These are phyloP conservation scores for Alnus rubra DNA, from an alignment of 306 rosid genomes.

Conservation along the genomic window DNA sequence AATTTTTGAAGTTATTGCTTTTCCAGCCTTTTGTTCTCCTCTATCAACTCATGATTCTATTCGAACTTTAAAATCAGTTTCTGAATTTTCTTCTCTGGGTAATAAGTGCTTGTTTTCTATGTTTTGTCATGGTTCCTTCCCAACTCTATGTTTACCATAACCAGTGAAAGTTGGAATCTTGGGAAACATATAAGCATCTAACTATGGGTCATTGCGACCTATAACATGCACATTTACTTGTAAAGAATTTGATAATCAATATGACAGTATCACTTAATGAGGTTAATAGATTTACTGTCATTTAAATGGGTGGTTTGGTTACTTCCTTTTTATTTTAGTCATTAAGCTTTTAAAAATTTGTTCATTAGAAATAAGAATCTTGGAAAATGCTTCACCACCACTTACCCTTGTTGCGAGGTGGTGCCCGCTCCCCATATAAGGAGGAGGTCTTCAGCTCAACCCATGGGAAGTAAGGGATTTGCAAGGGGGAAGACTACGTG, in stretches of 20 bases:
- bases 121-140: not conserved
- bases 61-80: not conserved
- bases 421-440: not conserved
- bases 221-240: not conserved
- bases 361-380: not conserved
- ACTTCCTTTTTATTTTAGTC: not conserved
- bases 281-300: not conserved
- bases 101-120: not conserved
- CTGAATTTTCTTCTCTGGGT: not conserved
- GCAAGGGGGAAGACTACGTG: not conserved
- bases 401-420: not conserved
- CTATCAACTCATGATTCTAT: not conserved
- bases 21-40: not conserved
- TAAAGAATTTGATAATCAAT: not conserved
- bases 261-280: not conserved
- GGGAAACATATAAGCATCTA: not conserved
- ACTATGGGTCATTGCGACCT: too few relatives aligned
- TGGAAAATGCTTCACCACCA: not conserved
- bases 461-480: not conserved
- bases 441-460: not conserved
- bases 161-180: not conserved
- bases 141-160: not conserved
- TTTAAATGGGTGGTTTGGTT: not conserved
- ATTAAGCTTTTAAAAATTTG: not conserved
- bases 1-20: not conserved